Percentiles rank a stretch among this genome's conserved stretches.
Evolutionary conservation across 2,329 filamentous ascomycete species (phyloP).

Genomic region (Diaporthe ilicicola): DNA sequence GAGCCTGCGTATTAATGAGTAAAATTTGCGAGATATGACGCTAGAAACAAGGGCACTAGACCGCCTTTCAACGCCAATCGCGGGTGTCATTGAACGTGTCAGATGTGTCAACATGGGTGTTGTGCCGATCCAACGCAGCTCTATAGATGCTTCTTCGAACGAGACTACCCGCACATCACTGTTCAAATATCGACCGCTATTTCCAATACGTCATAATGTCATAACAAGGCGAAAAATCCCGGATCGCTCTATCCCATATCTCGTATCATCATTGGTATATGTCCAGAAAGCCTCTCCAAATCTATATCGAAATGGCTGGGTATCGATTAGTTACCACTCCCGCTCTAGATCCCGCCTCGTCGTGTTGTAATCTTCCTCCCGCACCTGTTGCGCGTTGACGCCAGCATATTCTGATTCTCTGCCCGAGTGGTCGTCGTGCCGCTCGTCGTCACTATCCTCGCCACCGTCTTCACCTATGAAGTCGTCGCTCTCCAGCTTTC

Average conservation of each 20-base stretch:
- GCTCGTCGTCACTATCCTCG: slow-evolving; percentile 42
- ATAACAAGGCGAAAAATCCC: neutral
- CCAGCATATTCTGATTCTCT: neutral
- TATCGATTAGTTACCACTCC: slow-evolving; percentile 13
- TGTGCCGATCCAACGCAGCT: neutral
- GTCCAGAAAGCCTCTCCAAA: neutral
- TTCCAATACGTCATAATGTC: neutral
- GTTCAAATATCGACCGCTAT: neutral
- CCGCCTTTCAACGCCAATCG: neutral
- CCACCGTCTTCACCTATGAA: slow-evolving; percentile 51
- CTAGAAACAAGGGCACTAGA: neutral
- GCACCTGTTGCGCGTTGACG: neutral
- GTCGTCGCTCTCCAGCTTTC: slow-evolving; percentile 67
- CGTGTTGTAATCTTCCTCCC: neutral
- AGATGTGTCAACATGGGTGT: neutral
- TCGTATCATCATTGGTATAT: neutral
- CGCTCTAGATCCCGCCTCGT: slow-evolving; percentile 1
- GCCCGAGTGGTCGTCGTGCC: slow-evolving; percentile 33
- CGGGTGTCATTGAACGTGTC: no score
- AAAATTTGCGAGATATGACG: neutral
- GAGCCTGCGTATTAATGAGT: neutral
- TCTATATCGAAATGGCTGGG: neutral
- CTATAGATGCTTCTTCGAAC: neutral
- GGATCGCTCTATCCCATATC: neutral
- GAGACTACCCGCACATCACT: neutral